phyloP scores from a whole-genome alignment of 225 moss, liverwort and hornwort species.

The Marchantia paleacea region DNA sequence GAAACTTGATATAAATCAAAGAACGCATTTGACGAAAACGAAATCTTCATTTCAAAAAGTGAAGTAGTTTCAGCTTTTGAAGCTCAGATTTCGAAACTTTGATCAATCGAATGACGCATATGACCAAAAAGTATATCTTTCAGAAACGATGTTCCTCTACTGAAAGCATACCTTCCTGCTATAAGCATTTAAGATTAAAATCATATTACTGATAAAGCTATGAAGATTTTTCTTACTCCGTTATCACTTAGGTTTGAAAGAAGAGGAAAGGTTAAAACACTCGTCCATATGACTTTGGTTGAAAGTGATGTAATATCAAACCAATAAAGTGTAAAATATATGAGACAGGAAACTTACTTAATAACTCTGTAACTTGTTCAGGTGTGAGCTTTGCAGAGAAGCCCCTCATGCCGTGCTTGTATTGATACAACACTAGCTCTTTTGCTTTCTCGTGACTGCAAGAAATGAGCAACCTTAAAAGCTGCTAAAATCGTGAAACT shows the following conservation, averaged over 20 bases:
- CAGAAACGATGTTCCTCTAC: too few relatives aligned
- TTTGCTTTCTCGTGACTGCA: constrained; percentile 50
- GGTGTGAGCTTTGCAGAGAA: constrained; percentile 48
- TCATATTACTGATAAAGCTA: too few relatives aligned
- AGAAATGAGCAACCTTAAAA: not conserved
- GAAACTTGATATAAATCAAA: too few relatives aligned
- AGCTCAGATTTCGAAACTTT: too few relatives aligned
- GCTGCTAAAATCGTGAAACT: not conserved
- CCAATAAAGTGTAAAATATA: not conserved
- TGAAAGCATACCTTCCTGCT: not conserved
- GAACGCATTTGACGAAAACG: too few relatives aligned
- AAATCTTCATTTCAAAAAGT: too few relatives aligned
- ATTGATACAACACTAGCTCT: constrained; percentile 41
- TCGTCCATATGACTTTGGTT: not conserved
- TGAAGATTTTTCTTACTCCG: not conserved
- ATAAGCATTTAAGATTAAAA: not conserved
- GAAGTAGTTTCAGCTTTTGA: too few relatives aligned
- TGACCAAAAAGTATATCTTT: too few relatives aligned
- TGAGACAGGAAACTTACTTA: constrained; percentile 23
- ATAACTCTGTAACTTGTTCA: constrained; percentile 37
- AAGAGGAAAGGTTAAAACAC: not conserved
- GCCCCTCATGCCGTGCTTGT: constrained; percentile 40
- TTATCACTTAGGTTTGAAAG: not conserved
- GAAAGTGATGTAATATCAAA: not conserved
- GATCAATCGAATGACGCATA: too few relatives aligned